Base-by-base conservation (phyloP, 83 land plant genomes). In the Thuja plicata region DNA sequence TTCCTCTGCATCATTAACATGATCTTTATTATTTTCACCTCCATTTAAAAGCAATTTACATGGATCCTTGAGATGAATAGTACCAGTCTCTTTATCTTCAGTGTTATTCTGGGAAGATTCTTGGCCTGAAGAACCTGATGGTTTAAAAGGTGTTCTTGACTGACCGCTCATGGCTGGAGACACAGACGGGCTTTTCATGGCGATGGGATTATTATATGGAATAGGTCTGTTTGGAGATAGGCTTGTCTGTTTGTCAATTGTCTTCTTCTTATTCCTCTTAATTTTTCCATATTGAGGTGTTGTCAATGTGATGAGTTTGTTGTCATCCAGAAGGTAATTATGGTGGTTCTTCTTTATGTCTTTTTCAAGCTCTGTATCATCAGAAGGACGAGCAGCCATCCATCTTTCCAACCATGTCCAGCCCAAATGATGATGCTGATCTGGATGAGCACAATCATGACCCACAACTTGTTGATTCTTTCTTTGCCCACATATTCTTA, bases 371-470 rank as follows among this genome's bases (percentile, higher is more conserved):
- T 41, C 74, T 21, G 88, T 66, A 32, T 83, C 90, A 46, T 90
- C 94, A 2, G 91, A 90, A 10, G 80, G 30, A 3, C 94, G 93
- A 52, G 96, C 88, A n/a, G 96, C 96, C 94, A 94, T 93, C 96
- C 96, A 94, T 85, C 94, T 89, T 52, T 94, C 96, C n/a, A 94
- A 91, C 96, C 96, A 94, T 66, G 90, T 92, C 95, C 94, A 94
- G 24, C 95, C 89, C 89, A 89, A 84, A 88, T 90, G 90, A 16
- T 88, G 55, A 46, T 90, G 52, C 41, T 88, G 35, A 88, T 38
- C 15, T 84, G n/a, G 57, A 84, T 83, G 54, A 48, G 27, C n/a
- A 45, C 54, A 83, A 48, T 83, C 85, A 50, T 15, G 54, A 48
- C 85, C 85, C 52, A n/a, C 57, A 45, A 84, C n/a, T 91, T 38